Percentiles rank a stretch among this genome's conserved stretches.
These are phyloP conservation scores for Gossypium anomalum DNA, from an alignment of 345 rosid species.

Conservation along the genomic window DNA sequence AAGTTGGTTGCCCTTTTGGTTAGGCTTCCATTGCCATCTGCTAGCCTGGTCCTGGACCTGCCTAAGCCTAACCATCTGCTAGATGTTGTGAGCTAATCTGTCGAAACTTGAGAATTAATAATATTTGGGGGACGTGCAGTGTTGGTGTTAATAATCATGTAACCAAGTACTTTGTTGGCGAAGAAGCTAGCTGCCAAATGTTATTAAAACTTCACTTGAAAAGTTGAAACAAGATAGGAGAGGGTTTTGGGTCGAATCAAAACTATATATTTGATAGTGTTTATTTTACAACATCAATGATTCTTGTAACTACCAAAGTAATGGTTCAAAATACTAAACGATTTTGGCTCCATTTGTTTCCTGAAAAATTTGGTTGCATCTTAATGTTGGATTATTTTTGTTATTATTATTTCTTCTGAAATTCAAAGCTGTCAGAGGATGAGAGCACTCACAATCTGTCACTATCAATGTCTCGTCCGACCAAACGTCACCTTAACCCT, in stretches of 20 bases:
- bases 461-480: conserved; percentile 26
- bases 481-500: conserved; percentile 32
- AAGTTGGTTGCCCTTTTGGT: neutral
- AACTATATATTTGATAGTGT: neutral
- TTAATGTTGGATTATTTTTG: no score
- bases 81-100: neutral
- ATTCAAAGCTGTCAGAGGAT: conserved; percentile 13
- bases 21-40: neutral
- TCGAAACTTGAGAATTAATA: neutral
- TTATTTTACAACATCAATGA: neutral
- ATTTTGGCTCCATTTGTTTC: no score
- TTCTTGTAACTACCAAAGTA: no score
- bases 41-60: neutral
- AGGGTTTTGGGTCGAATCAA: neutral
- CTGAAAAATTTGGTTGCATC: no score
- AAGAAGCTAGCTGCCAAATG: neutral
- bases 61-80: neutral
- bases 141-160: neutral
- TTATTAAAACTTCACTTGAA: neutral
- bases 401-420: neutral
- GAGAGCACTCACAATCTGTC: conserved; percentile 17
- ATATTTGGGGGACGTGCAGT: neutral
- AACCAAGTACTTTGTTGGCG: neutral
- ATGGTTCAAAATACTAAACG: no score
- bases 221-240: neutral